A percentile compares a stretch with the other conserved stretches of the same genome.
Conservation (phyloP, 2,329 filamentous ascomycete genomes). For the Penicillium occitanis region DNA sequence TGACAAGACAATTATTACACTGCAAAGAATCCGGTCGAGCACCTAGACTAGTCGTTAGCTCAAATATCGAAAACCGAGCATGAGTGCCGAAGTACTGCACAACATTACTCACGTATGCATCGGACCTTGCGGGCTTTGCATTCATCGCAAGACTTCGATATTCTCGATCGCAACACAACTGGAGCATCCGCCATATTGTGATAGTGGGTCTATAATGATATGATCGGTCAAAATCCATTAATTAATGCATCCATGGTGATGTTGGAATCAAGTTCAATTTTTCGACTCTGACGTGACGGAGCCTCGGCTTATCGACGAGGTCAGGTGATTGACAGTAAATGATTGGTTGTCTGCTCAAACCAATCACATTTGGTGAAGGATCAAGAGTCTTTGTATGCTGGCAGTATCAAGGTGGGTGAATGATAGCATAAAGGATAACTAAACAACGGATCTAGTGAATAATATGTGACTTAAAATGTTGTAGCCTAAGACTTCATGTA, state of each 20-base stretch:
- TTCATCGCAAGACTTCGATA: slow-evolving; percentile 36
- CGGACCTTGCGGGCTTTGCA: slow-evolving; percentile 47
- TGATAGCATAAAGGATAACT: no score
- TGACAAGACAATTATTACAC: slow-evolving; percentile 34
- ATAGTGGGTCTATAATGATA: background rate
- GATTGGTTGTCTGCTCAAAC: background rate
- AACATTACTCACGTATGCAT: slow-evolving; percentile 35
- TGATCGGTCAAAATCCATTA: background rate
- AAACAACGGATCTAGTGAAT: background rate
- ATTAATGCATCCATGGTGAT: background rate
- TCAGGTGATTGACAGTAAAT: background rate
- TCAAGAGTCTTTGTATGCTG: background rate
- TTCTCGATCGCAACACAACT: slow-evolving; percentile 22
- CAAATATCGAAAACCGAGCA: background rate
- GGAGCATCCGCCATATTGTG: slow-evolving; percentile 7
- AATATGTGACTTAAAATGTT: background rate
- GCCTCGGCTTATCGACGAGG: background rate
- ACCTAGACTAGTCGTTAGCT: slow-evolving; percentile 9
- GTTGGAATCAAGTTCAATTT: background rate
- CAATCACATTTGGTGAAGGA: background rate
- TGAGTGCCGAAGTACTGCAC: background rate
- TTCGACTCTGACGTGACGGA: background rate
- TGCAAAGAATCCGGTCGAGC: slow-evolving; percentile 12
- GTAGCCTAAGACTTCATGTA: background rate
- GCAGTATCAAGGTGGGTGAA: background rate